A percentile compares a stretch with the other conserved stretches of the same genome.
These are phyloP conservation scores for Cutaneotrichosporon cavernicola DNA, from an alignment of 1,284 basidiomycete genomes.

Conservation along the genomic window DNA sequence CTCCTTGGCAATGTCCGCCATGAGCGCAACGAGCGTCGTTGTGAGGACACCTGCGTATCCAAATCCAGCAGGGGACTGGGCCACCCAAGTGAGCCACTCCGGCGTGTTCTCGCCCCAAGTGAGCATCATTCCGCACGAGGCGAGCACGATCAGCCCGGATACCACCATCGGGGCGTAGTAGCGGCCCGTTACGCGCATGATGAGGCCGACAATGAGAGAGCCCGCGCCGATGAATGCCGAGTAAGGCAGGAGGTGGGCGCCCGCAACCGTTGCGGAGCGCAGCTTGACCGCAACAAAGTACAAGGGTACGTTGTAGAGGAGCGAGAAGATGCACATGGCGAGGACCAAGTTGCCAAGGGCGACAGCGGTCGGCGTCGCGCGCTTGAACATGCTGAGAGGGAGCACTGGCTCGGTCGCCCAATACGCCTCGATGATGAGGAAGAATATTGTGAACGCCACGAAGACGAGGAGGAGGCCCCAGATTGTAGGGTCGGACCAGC, in stretches of 20 bases:
- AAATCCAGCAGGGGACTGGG: constrained; percentile 37
- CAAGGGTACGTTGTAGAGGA: constrained; percentile 83
- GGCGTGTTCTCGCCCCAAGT: constrained; percentile 56
- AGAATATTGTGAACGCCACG: constrained; percentile 59
- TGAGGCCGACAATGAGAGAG: constrained; percentile 81
- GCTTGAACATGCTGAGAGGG: constrained; percentile 69
- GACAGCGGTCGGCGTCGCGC: constrained; percentile 68
- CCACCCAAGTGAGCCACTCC: constrained; percentile 44
- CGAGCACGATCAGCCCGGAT: constrained; percentile 28
- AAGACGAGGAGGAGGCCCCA: constrained; percentile 64
- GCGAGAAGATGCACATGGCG: constrained; percentile 70
- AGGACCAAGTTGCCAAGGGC: constrained; percentile 69
- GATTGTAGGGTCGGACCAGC: constrained; percentile 69
- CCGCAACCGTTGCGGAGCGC: constrained; percentile 68
- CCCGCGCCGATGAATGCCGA: constrained; percentile 67
- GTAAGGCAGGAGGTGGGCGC: constrained; percentile 75
- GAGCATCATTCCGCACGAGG: constrained; percentile 31
- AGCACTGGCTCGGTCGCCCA: constrained; percentile 76
- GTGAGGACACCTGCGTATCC: constrained; percentile 45
- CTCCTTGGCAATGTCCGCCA: constrained; percentile 39
- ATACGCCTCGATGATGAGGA: constrained; percentile 69
- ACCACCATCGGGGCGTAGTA: constrained; percentile 61
- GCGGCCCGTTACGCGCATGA: constrained; percentile 77
- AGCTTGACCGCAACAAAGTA: constrained; percentile 85
- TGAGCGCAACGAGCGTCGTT: constrained; percentile 41